Base-by-base conservation (phyloP, 2,329 filamentous ascomycete species). In the Arthrobotrys sinensis region DNA sequence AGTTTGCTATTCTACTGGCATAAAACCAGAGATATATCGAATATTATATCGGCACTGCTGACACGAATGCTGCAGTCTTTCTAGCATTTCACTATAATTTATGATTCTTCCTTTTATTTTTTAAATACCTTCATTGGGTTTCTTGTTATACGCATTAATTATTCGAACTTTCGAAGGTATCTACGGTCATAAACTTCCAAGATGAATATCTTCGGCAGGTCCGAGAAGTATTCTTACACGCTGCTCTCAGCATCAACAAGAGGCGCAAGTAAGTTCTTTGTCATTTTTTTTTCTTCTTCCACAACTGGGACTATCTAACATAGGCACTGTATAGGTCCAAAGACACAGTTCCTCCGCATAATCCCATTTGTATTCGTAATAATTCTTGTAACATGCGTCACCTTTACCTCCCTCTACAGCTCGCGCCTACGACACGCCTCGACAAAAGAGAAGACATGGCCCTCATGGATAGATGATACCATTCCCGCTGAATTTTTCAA, bases 401-500 rank as follows among this genome's bases (percentile, higher is more conserved):
- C 63, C 12, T 53, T 75, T n/a, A 67, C 63, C 14, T 57, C 63
- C 46, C 19, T 75, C 12, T 75, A 75, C 52, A 50, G 8, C 28
- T 43, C 63, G 12, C 46, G 46, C 6, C 19, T 36, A 28, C 62
- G 12, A 10, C 50, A 65, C 34, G 24, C 11, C 3, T 24, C 69
- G 14, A 32, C n/a, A 19, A 14, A 28, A 14, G 14, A 11, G 19
- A 48, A 1, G 1, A 53, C 64, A 19, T 75, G 65, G 60, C 72
- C 72, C 12, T 63, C 64, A 65, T 70, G 64, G 66, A 50, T 70
- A 21, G 72, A 70, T 43, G 62, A 55, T 52, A 57, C 55, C 8
- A 79, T 63, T 19, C 76, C 76, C 6, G 69, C 69, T n/a, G 76
- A 79, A 55, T 79, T 75, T 38, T 36, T 75, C n/a, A 34, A 45